A percentile compares a stretch with the other conserved stretches of the same genome.
These are phyloP conservation scores for Umbilicus rupestris DNA, from an alignment of 164 flowering plant species.

Conservation along the genomic window DNA sequence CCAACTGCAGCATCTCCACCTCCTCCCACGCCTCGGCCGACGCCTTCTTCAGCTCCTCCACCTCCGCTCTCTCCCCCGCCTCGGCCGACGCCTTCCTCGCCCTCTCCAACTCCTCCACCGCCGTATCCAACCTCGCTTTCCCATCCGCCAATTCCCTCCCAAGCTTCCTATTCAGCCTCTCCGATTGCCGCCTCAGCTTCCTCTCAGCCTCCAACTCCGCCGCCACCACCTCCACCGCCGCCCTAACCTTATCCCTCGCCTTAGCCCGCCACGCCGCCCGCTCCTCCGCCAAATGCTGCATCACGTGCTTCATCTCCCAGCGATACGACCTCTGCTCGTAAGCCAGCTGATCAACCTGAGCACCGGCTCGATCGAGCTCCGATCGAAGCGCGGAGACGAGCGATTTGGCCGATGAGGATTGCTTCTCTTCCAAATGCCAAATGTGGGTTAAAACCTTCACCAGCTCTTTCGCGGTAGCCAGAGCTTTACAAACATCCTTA, in stretches of 20 bases:
- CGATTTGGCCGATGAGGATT: constrained; percentile 23
- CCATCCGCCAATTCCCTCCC: constrained; percentile 41
- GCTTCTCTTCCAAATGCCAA: constrained; percentile 26
- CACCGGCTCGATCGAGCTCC: constrained; percentile 40
- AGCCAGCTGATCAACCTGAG: constrained; percentile 30
- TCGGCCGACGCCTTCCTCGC: constrained; percentile 44
- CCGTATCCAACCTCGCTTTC: constrained; percentile 20
- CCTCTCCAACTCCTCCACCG: constrained; percentile 32
- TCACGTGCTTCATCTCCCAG: constrained; percentile 21
- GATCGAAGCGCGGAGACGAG: constrained; percentile 34
- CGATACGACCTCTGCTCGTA: constrained; percentile 21
- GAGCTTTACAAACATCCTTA: constrained; percentile 38
- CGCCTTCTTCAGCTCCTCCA: constrained; percentile 55
- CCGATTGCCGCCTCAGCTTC: constrained; percentile 43
- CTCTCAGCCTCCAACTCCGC: constrained; percentile 45
- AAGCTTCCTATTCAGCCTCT: constrained; percentile 52
- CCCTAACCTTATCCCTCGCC: constrained; percentile 23
- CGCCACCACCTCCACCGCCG: constrained; percentile 24
- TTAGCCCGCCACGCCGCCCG: too few relatives aligned
- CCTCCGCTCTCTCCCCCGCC: constrained; percentile 56
- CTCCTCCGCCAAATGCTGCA: constrained; percentile 42
- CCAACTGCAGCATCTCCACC: constrained; percentile 79
- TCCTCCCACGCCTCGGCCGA: constrained; percentile 52
- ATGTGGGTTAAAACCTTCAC: constrained; percentile 36
- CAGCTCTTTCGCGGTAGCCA: constrained; percentile 43